Conservation (phyloP, 192 early-diverging fungal species). For the Rhizophagus clarus region DNA sequence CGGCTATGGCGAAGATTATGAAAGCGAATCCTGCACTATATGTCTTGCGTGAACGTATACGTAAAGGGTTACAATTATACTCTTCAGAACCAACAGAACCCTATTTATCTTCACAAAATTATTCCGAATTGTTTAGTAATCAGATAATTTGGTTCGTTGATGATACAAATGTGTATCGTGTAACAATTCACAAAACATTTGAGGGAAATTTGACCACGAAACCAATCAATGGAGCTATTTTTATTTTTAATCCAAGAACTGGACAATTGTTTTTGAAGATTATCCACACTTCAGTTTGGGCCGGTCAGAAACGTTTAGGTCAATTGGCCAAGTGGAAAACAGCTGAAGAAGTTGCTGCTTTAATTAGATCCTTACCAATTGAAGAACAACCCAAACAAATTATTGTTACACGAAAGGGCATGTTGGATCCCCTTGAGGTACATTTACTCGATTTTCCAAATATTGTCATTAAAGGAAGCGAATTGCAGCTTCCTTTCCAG, state of each 20-base stretch:
- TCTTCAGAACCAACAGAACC: constrained; percentile 98
- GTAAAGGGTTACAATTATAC: constrained; percentile 98
- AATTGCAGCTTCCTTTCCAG: constrained; percentile 97
- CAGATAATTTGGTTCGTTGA: constrained; percentile 99
- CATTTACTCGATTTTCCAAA: constrained; percentile 98
- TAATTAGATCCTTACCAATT: constrained; percentile 96
- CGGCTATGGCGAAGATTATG: constrained; percentile 99
- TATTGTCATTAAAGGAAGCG: constrained; percentile 97
- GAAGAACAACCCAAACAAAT: constrained; percentile 99
- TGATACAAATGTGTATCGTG: constrained; percentile 99
- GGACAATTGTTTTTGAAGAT: constrained; percentile 99
- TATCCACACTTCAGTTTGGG: constrained; percentile 99
- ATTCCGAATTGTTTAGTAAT: constrained; percentile 96
- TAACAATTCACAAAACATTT: constrained; percentile 99
- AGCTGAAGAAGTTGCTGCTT: constrained; percentile 98
- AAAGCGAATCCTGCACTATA: constrained; percentile 98
- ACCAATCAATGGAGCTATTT: constrained; percentile 99
- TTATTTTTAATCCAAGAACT: constrained; percentile 98
- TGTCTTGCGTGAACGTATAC: constrained; percentile 96
- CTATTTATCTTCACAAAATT: constrained; percentile 92
- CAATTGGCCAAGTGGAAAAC: constrained; percentile 99
- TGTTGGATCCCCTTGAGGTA: constrained; percentile 98
- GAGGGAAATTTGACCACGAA: constrained; percentile 99
- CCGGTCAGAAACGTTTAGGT: constrained; percentile 98
- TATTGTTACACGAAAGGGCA: constrained; percentile 98